Base-by-base conservation (phyloP, 2,329 filamentous ascomycete species). In the Epichloe scottii region DNA sequence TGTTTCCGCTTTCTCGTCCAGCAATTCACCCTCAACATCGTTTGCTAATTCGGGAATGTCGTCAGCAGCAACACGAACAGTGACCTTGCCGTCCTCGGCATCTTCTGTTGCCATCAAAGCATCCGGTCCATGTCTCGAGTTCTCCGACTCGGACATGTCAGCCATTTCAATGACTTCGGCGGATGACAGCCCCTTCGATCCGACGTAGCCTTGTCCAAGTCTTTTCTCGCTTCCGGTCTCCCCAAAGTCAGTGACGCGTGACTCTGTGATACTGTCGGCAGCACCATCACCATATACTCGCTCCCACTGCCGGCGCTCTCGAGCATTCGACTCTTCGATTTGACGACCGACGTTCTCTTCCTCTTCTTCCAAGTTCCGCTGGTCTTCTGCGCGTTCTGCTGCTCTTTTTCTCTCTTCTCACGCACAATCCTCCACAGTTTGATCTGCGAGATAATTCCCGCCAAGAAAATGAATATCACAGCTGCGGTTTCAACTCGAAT, bases 401-500 rank as follows among this genome's bases (percentile, higher is more conserved):
- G 73, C 77, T 59, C 69, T 77, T 66, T 73, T 71, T 75, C 71
- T 47, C 78, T 75, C 44, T 74, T 75, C 54, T 82, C 76, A 59
- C 82, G 80, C 53, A 95, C 79, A 7, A 95, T 73, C 55, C 82
- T 88, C 89, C 89, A 96, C 14, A 96, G 71, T 59, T 84, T 87
- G 58, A 93, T 72, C 64, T 97, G 91, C 0, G 88, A 94, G 42
- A 95, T 75, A 23, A 95, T 71, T 2, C 90, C 89, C 17, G 87
- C 72, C 10, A 89, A 65, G 53, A 79, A 84, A 19, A 95, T 71
- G 30, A 96, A 77, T 49, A 95, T 69, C 23, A 86, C 85, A 1
- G 80, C 78, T 0, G 88, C 89, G 33, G 89, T 79, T 64, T 97
- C 91, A 14, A 93, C 90, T 39, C 82, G 81, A 51, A 96, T 93